These are phyloP conservation scores for Stagonosporopsis cucurbitacearum DNA, from an alignment of 2,329 filamentous ascomycete genomes.

Conservation along the genomic window DNA sequence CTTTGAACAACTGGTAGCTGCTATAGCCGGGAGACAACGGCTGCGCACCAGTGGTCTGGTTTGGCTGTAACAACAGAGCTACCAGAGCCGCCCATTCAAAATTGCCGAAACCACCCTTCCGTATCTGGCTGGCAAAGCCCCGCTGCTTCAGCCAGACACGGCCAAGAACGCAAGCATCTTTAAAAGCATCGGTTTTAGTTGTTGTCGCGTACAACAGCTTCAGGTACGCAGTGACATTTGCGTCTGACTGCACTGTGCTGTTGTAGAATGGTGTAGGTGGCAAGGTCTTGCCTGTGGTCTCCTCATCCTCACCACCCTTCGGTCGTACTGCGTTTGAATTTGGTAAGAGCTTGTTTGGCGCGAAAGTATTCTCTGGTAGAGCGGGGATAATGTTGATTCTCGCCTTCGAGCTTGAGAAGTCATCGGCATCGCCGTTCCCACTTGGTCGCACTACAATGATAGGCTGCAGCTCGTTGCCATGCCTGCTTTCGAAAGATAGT, in stretches of 20 bases:
- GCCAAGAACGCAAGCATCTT: conserved; percentile 84
- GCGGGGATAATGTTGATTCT: conserved; percentile 79
- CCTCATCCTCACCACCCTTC: conserved; percentile 54
- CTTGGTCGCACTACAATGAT: conserved; percentile 60
- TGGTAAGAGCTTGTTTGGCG: conserved; percentile 72
- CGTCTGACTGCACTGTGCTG: conserved; percentile 79
- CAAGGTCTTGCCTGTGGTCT: conserved; percentile 44
- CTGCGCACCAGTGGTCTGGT: conserved; percentile 72
- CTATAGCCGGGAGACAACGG: conserved; percentile 81
- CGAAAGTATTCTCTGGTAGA: conserved; percentile 72
- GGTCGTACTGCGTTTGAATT: conserved; percentile 72
- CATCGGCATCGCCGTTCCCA: conserved; percentile 40
- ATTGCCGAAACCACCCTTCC: conserved; percentile 83
- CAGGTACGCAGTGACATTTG: conserved; percentile 74
- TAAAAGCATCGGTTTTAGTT: conserved; percentile 74
- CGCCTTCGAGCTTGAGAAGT: conserved; percentile 46
- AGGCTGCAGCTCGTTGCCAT: conserved; percentile 79
- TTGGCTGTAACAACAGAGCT: conserved; percentile 80
- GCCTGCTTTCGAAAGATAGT: conserved; percentile 68
- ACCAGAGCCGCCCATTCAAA: conserved; percentile 89
- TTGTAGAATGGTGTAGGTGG: conserved; percentile 85
- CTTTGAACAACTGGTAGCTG: conserved; percentile 94
- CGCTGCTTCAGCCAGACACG: conserved; percentile 89
- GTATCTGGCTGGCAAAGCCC: conserved; percentile 74
- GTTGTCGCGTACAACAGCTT: conserved; percentile 74